Evolutionary conservation across 1,139 yeast species (phyloP).

Genomic region (Suhomyces guaymorum): DNA sequence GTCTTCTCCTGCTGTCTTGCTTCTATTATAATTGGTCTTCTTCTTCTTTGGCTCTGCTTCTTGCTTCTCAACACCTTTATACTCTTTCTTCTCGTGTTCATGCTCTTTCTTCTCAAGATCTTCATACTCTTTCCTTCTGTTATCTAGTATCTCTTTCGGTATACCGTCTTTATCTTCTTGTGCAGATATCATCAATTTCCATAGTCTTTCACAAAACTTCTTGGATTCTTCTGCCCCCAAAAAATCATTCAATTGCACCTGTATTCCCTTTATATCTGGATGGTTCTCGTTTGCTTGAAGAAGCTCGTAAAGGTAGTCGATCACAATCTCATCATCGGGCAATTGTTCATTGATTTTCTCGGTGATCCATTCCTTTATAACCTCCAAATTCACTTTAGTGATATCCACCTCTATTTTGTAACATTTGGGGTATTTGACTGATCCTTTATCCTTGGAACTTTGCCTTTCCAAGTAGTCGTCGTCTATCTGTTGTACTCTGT

Average conservation of each 20-base stretch:
- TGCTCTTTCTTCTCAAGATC: constrained; percentile 5
- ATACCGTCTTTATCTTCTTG: constrained; percentile 44
- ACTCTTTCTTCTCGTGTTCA: neutral
- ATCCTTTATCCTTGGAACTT: constrained; percentile 9
- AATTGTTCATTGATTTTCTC: constrained; percentile 30
- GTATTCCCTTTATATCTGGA: constrained; percentile 38
- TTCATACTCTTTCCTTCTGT: constrained; percentile 16
- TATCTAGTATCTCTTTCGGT: constrained; percentile 32
- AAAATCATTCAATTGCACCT: constrained; percentile 41
- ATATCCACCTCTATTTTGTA: constrained; percentile 30
- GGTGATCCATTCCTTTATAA: constrained; percentile 39
- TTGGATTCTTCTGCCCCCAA: constrained; percentile 38
- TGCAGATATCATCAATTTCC: constrained; percentile 43
- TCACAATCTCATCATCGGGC: constrained; percentile 51
- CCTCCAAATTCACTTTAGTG: constrained; percentile 33
- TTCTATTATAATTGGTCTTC: constrained; percentile 31
- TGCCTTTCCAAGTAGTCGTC: constrained; percentile 15
- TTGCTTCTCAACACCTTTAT: too few species aligned
- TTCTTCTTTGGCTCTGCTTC: constrained; percentile 1
- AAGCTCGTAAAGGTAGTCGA: constrained; percentile 42
- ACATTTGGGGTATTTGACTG: constrained; percentile 16
- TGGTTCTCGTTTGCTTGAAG: constrained; percentile 23
- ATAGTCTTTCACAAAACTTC: constrained; percentile 37
- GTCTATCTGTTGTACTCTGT: constrained; percentile 20
- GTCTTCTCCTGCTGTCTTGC: too few species aligned